These are phyloP conservation scores for Pythium grandisporangium DNA, from an alignment of 352 stramenopile genomes.

Conservation along the genomic window DNA sequence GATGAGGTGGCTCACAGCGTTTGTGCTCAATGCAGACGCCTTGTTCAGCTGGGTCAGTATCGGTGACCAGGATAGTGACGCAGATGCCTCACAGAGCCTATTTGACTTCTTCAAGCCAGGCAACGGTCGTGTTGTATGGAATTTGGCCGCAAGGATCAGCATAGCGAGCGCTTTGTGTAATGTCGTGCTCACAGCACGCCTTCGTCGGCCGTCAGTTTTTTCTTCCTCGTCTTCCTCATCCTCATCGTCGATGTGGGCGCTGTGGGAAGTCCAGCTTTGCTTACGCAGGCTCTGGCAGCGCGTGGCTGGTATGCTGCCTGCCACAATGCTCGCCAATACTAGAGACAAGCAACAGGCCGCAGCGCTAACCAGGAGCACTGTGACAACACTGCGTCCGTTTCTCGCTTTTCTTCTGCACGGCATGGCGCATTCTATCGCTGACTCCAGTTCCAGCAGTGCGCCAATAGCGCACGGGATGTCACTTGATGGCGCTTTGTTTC, in stretches of 20 bases:
- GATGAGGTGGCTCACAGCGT: slow-evolving; percentile 2
- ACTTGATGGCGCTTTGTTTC: neutral
- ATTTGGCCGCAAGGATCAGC: slow-evolving; percentile 6
- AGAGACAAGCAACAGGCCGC: slow-evolving; percentile 3
- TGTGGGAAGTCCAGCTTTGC: slow-evolving; percentile 10
- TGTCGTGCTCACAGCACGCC: no score
- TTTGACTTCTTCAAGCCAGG: no score
- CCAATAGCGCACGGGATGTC: neutral
- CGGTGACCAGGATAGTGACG: slow-evolving; percentile 2
- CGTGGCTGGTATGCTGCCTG: no score
- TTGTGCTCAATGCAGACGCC: slow-evolving; percentile 3
- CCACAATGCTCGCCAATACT: neutral
- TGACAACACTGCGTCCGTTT: neutral
- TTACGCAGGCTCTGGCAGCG: slow-evolving; percentile 10
- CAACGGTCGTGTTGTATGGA: slow-evolving; percentile 7
- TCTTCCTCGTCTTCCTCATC: no score
- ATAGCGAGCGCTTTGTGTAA: slow-evolving; percentile 11
- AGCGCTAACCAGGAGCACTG: neutral
- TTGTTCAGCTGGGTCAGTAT: slow-evolving; percentile 11
- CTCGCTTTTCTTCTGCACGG: neutral
- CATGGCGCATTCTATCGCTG: neutral
- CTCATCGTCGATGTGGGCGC: slow-evolving; percentile 2
- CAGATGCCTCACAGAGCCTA: no score
- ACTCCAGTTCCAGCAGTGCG: neutral
- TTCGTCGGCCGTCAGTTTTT: no score